Evolutionary conservation across 768 basidiomycete genomes (phyloP), one percentile per base, ranked within the genome.

Genomic region (Solioccasus polychromus): DNA sequence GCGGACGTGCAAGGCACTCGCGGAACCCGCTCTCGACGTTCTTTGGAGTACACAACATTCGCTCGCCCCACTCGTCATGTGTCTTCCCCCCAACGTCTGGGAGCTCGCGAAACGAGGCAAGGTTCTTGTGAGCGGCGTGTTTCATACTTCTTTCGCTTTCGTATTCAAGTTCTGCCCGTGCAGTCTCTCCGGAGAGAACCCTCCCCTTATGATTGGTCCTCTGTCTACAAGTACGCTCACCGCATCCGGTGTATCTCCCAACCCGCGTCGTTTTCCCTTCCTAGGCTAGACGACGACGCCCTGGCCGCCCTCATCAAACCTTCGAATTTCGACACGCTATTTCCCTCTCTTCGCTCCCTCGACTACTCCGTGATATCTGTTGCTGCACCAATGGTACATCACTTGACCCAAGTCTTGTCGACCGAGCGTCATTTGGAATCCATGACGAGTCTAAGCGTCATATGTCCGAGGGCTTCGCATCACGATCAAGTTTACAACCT

Each of bases 21-120:
- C 52, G 35, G 66, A 61, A 17, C 59, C 55, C 4, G 56, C 63
- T n/a, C 52, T 65, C 19, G 65, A 65, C 35, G 46, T 63, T 24
- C 64, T 65, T 28, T 65, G 64, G 64, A 41, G 19, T 35, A 63
- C 54, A 2, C 64, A 66, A 35, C 58, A 60, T 42, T 61, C 64
- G 6, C 49, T 65, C 8, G 49, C 50, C 19, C 63, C 65, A 0
- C 54, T 65, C 10, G 37, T 63, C 41, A 60, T 62, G 60, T 65
- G 60, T 18, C 37, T 66, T 5, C 59, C 64, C 10, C 8, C 42
- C n/a, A 49, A 59, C 38, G 19, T 55, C 3, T 66, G 65, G 63
- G 48, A 59, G 23, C 14, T 59, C 14, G 50, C 44, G 8, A 51
- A 46, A 29, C 41, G 48, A 23, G 39, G 46, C 14, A 61, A 54